Evolutionary conservation across 2,329 filamentous ascomycete genomes (phyloP), one percentile per base, ranked within the genome.

Genomic region (Chaetomiaceae sp.): DNA sequence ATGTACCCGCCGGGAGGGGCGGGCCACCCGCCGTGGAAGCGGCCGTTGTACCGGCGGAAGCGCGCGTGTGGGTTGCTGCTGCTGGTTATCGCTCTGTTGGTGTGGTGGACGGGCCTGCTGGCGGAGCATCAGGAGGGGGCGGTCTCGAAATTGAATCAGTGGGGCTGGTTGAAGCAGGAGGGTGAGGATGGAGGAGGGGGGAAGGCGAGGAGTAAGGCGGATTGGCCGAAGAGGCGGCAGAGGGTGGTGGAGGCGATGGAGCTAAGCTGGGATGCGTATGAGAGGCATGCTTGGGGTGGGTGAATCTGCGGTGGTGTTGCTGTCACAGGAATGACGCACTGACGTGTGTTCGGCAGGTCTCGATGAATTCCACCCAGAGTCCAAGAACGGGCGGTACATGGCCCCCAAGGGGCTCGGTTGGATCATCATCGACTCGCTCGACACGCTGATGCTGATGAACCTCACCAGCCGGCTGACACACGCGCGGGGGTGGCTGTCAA

Each of bases 381-480:
- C 86, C 6, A 93, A 93, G 63, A 80, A 70, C 15, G 87, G 88
- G 40, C 75, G 74, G 42, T 82, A 93, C 58, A 97, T 98, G 91
- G 83, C 88, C 6, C 76, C 84, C 3, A 82, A 88, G 52, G 93
- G 91, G 20, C 76, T 98, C 67, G 93, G 93, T 24, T 98, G 94
- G 93, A 97, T 97, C 60, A 96, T 98, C 52, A 84, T 98, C 47
- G 93, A 98, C 68, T 83, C 91, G 11, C 72, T 98, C 53, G 93
- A 98, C 66, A 98, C 93, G 1, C 79, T 97, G 75, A 98, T 98
- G 71, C 74, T 98, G 51, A 98, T 98, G 93, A 97, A 97, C 65
- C 74, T 95, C 54, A 97, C 91, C 12, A 85, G 81, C 26, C 83
- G 90, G 51, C 76, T 98, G 32, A 76, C 82, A 30, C 83, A 94